Evolutionary conservation across 805 yeast species (phyloP), one percentile per base, ranked within the genome.

Genomic region (Naumovozyma dairenensis): DNA sequence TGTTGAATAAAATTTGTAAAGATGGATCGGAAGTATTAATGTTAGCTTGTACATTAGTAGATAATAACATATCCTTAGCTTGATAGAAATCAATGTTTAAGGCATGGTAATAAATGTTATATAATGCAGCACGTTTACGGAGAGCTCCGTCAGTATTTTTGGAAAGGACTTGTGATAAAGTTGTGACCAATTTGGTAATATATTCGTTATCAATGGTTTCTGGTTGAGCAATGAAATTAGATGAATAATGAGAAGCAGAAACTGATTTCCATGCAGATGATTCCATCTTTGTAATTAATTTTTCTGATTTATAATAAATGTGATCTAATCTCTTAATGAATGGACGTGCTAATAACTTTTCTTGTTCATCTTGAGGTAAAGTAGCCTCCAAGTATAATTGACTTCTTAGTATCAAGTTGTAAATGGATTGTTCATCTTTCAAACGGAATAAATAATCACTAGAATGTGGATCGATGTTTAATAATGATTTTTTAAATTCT

Each of bases 391-490:
- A 71, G 63, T 92, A 89, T 42, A 81, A 60, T 66, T 92, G 98
- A 17, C 85, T 75, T 53, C 94, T 77, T 40, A 92, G 71, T 42
- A 92, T 70, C 55, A 84, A 67, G 35, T 69, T 67, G 65, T 86
- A 89, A 35, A 92, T 68, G 25, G 63, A 62, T 42, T 77, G 69
- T 65, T 92, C 98, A 60, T 87, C 95, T 60, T 79, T 80, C 55
- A 92, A 72, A 59, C 97, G 76, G 46, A 80, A 82, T 46, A 92
- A 72, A 60, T 89, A 92, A 60, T 92, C 98, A 37, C 84, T 78
- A 16, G 96, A 81, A 58, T 92, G 96, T 29, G 96, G 95, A 60
- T 92, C 97, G 51, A 85, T 78, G 46, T 74, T 74, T 56, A 87
- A 86, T 50, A 92, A 71, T 30, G 94, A 84, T 47, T 80, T 77